Evolutionary conservation across 805 yeast genomes (phyloP).

Genomic region (Danielozyma ontarioensis): DNA sequence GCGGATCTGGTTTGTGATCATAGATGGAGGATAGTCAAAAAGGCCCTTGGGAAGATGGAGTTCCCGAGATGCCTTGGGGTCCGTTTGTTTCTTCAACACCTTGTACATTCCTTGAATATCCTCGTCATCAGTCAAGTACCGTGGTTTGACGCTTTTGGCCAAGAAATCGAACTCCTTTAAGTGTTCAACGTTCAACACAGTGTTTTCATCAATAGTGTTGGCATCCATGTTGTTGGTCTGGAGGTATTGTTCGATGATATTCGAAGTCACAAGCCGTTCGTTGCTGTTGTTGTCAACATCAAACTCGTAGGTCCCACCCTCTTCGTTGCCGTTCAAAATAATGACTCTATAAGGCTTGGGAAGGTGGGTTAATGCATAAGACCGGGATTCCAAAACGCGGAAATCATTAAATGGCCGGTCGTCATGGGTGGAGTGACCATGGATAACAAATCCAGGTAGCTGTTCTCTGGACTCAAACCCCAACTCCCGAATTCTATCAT

Average conservation of each 20-base stretch:
- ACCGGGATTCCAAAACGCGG: conserved; percentile 14
- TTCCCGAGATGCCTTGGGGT: background rate
- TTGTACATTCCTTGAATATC: conserved; percentile 7
- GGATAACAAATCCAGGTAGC: conserved; percentile 21
- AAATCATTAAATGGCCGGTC: conserved; percentile 7
- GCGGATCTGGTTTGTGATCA: conserved; percentile 3
- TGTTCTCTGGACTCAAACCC: conserved; percentile 20
- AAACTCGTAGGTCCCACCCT: conserved; percentile 28
- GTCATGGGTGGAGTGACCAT: conserved; percentile 10
- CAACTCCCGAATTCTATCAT: conserved; percentile 10
- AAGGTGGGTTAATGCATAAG: conserved; percentile 12
- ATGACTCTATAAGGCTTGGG: conserved; percentile 14
- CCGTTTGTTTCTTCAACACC: background rate
- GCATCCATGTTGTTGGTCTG: background rate
- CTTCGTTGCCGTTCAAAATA: conserved; percentile 9
- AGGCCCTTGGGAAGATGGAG: conserved; percentile 3
- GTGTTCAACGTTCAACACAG: conserved; percentile 1
- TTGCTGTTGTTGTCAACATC: conserved; percentile 8
- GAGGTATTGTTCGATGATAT: background rate
- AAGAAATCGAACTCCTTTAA: conserved; percentile 1
- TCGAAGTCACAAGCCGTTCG: background rate
- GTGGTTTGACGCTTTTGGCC: conserved; percentile 1
- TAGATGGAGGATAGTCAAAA: conserved; percentile 4
- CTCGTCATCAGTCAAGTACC: conserved; percentile 1
- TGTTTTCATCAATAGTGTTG: background rate